Evolutionary conservation across 345 rosid genomes (phyloP), one percentile per base, ranked within the genome.

Genomic region (Syzygium oleosum): DNA sequence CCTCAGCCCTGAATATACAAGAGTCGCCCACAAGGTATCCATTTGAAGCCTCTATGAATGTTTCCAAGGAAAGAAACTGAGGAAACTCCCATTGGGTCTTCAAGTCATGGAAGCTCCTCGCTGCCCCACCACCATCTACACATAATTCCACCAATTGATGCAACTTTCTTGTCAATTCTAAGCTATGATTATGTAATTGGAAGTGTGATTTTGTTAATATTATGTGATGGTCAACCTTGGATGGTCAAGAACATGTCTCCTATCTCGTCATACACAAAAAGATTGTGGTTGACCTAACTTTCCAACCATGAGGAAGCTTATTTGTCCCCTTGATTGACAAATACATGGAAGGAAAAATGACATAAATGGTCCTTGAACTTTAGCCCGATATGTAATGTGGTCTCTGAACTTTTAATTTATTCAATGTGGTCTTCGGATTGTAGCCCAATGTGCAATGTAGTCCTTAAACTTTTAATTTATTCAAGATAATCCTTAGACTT

Each of bases 1-100:
- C 86, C 86, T 88, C 90, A 14, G 49, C 84, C 78, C 88, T 51
- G 38, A 88, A 88, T 11, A 52, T 51, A 25, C 86, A 86, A 86
- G 63, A 56, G 73, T 86, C 86, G n/a, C 84, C 51, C 9, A 51
- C 86, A 9, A 56, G 84, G 54, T 19, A 73, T 51, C 85, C 51
- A 59, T 88, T 86, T 9, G 77, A 52, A 15, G 78, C 16, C 31
- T 88, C 86, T 27, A 17, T 4, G 56, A 86, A 86, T 3, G 65
- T 29, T 38, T 83, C 63, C 31, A 59, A 43, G 25, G 86, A 86
- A 15, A 86, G 22, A 63, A 88, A 58, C 87, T 53, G 86, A 13
- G 88, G 41, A 27, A 86, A 83, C 31, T 56, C 88, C 90, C 86
- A 87, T 31, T 87, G 80, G 22, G 27, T 68, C 87, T 87, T 87